phyloP scores from a whole-genome alignment of 768 basidiomycete species.

The Hericium erinaceus region DNA sequence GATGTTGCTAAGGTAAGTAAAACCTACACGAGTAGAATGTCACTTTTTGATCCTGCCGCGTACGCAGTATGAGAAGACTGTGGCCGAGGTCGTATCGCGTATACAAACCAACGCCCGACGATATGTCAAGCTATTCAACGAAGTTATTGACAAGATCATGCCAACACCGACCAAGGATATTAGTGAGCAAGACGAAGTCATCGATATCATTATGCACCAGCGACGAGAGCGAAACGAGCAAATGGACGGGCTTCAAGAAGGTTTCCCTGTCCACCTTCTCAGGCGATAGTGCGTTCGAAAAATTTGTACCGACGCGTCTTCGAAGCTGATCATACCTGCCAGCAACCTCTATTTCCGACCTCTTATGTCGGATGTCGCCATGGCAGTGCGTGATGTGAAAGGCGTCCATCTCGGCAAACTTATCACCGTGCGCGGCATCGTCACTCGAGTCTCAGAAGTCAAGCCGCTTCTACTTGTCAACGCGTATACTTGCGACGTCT shows the following conservation, averaged over 20 bases:
- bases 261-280: conserved; percentile 86
- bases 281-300: conserved; percentile 78
- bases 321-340: conserved; percentile 8
- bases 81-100: conserved; percentile 65
- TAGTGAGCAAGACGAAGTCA: conserved; percentile 85
- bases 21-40: background rate
- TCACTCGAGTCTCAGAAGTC: conserved; percentile 97
- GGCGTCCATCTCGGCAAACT: conserved; percentile 81
- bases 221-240: conserved; percentile 82
- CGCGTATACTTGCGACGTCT: conserved; percentile 96
- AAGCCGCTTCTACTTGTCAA: conserved; percentile 96
- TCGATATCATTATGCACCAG: conserved; percentile 94
- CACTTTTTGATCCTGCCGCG: background rate
- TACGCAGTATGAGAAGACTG: conserved; percentile 56
- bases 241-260: conserved; percentile 59
- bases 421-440: conserved; percentile 95
- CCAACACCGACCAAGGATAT: conserved; percentile 86
- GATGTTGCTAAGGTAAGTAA: conserved; percentile 65
- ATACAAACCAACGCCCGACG: conserved; percentile 83
- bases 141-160: conserved; percentile 85
- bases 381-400: conserved; percentile 89
- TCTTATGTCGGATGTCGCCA: conserved; percentile 57
- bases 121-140: conserved; percentile 82
- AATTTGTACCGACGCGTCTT: background rate
- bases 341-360: conserved; percentile 96